Evolutionary conservation across 768 basidiomycete genomes (phyloP).

Genomic region (Russula olivacea): DNA sequence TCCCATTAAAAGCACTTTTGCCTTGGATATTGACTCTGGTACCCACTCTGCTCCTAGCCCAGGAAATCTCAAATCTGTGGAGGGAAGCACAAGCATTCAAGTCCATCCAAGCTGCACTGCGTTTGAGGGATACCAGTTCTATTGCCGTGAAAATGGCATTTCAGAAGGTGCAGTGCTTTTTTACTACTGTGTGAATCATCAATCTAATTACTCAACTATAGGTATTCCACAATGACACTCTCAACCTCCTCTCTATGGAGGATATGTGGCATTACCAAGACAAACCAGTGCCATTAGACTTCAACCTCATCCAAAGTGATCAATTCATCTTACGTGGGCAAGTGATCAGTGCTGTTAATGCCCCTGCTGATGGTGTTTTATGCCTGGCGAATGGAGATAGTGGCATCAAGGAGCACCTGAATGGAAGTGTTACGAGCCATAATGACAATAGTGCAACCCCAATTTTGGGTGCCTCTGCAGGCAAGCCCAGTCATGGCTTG

Average conservation of each 20-base stretch:
- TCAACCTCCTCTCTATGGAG: conserved; percentile 82
- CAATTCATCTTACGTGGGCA: conserved; percentile 44
- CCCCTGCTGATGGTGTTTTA: conserved; percentile 28
- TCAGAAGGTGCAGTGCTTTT: conserved; percentile 58
- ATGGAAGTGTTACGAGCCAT: conserved; percentile 25
- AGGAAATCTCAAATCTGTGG: conserved; percentile 85
- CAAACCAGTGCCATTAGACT: conserved; percentile 81
- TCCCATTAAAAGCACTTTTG: background rate
- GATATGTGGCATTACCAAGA: conserved; percentile 96
- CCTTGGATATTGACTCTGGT: background rate
- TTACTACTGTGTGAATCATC: background rate
- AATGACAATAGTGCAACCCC: conserved; percentile 17
- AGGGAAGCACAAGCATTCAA: conserved; percentile 87
- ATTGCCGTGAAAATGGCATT: conserved; percentile 69
- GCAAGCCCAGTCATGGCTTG: conserved; percentile 35
- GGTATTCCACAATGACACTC: conserved; percentile 87
- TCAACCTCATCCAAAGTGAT: conserved; percentile 63
- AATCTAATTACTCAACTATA: conserved; percentile 29
- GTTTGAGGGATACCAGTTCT: conserved; percentile 34
- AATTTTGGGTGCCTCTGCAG: background rate
- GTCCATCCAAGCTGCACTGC: conserved; percentile 67
- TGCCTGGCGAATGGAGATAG: conserved; percentile 23
- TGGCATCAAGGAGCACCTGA: conserved; percentile 8
- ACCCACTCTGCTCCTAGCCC: conserved; percentile 43
- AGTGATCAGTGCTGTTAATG: conserved; percentile 13